Evolutionary conservation across 148 eudicot genomes (phyloP).

Genomic region (Rhododendron simsii): DNA sequence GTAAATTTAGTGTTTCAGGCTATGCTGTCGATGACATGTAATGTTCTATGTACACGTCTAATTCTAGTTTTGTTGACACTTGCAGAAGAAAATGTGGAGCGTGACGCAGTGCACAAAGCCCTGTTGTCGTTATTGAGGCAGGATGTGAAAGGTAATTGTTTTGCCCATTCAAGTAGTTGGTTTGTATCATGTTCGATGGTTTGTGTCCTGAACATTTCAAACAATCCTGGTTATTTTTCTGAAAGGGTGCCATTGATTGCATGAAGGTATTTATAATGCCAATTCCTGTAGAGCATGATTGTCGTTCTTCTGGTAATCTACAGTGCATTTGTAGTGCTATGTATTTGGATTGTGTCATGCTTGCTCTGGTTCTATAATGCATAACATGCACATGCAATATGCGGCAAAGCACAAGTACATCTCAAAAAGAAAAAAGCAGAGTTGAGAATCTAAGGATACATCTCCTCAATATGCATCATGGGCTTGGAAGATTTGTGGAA

Average conservation of each 20-base stretch:
- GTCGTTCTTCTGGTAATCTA: neutral
- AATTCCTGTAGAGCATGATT: neutral
- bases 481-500: neutral
- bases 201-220: neutral
- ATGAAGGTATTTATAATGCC: neutral
- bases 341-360: neutral
- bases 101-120: conserved; percentile 97
- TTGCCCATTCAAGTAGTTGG: neutral
- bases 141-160: conserved; percentile 78
- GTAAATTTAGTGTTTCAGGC: conserved; percentile 33
- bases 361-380: neutral
- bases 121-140: conserved; percentile 90
- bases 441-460: neutral
- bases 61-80: conserved; percentile 12
- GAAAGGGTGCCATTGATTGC: neutral
- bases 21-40: neutral
- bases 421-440: neutral
- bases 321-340: neutral
- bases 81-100: conserved; percentile 92
- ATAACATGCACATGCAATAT: neutral
- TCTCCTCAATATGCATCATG: neutral
- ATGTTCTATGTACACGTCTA: neutral
- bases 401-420: neutral
- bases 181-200: neutral
- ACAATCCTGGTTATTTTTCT: neutral